Percentiles rank a stretch among this genome's conserved stretches.
phyloP scores from a whole-genome alignment of 1,284 basidiomycete species.

The Boletus sp. region DNA sequence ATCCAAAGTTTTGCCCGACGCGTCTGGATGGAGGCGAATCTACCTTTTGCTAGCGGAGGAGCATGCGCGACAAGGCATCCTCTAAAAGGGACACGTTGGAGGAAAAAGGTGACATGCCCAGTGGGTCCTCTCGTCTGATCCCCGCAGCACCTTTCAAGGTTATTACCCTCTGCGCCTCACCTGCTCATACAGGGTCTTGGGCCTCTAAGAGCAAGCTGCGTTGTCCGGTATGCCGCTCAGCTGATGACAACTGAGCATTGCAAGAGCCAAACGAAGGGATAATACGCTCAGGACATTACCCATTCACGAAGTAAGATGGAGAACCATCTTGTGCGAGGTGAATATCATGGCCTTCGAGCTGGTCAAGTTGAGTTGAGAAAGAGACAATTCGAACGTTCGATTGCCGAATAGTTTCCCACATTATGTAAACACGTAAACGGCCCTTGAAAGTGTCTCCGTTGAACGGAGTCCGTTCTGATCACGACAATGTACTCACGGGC shows the following conservation, averaged over 20 bases:
- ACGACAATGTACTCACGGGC: too few relatives aligned
- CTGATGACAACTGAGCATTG: slow-evolving; percentile 22
- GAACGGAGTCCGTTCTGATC: too few relatives aligned
- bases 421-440: too few relatives aligned
- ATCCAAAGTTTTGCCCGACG: too few relatives aligned
- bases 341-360: slow-evolving; percentile 23
- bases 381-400: neutral
- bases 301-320: slow-evolving; percentile 20
- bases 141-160: slow-evolving; percentile 5
- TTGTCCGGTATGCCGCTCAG: slow-evolving; percentile 16
- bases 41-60: slow-evolving; percentile 6
- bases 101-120: slow-evolving; percentile 10
- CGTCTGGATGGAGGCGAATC: neutral
- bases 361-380: slow-evolving; percentile 15
- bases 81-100: slow-evolving; percentile 11
- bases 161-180: slow-evolving; percentile 5
- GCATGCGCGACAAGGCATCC: slow-evolving; percentile 17
- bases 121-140: neutral
- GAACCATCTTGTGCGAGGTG: slow-evolving; percentile 19
- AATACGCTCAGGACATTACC: slow-evolving; percentile 20
- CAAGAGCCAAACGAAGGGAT: slow-evolving; percentile 22
- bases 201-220: neutral
- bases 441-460: too few relatives aligned
- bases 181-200: slow-evolving; percentile 17
- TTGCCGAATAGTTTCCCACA: neutral